phyloP scores from a whole-genome alignment of 73 alveolate genomes.

The Paramecium biaurelia region DNA sequence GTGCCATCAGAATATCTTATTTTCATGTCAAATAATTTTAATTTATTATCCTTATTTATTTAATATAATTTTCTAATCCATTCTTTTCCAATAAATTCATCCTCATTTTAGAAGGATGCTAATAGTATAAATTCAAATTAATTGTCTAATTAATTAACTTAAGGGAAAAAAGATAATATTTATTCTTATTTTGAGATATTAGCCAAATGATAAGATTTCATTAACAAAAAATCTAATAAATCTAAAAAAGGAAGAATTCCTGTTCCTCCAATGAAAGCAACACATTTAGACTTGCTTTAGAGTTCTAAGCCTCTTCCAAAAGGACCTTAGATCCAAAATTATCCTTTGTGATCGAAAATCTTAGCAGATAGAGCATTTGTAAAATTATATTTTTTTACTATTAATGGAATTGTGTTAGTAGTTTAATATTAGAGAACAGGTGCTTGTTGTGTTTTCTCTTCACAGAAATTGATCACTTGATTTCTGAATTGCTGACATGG shows the following conservation, averaged over 20 bases:
- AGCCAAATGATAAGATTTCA: background rate
- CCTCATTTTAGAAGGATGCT: background rate
- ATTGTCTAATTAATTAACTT: background rate
- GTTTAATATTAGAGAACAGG: background rate
- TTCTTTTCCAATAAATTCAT: conserved; percentile 3
- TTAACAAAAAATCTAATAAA: background rate
- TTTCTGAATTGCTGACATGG: background rate
- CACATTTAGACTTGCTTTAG: background rate
- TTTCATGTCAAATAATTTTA: conserved; percentile 8
- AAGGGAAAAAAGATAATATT: background rate
- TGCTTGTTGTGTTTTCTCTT: background rate
- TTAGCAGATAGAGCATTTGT: background rate
- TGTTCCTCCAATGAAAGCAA: background rate
- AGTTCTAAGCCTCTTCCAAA: background rate
- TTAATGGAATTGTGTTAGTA: background rate
- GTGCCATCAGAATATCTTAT: background rate
- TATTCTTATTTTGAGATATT: background rate
- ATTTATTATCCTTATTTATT: background rate
- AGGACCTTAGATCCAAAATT: background rate
- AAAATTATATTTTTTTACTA: background rate
- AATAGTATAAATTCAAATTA: background rate
- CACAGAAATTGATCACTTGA: background rate
- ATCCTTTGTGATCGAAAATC: background rate
- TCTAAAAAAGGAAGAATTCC: background rate
- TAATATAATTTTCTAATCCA: background rate